Base-by-base conservation (phyloP, 2,329 filamentous ascomycete genomes). In the Botrytis fragariae region DNA sequence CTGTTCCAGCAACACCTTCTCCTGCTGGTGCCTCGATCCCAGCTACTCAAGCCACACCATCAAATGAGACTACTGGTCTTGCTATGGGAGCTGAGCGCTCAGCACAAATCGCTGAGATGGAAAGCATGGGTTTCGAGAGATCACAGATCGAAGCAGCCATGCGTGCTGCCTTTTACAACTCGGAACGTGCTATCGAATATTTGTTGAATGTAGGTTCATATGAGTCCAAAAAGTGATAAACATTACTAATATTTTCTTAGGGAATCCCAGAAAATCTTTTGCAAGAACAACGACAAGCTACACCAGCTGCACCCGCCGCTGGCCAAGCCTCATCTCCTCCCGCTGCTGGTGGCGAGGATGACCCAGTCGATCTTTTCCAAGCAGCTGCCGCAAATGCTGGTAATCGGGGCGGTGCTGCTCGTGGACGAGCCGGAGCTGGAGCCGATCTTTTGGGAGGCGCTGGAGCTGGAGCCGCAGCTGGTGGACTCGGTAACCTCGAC, bases 181-280 rank as follows among this genome's bases (percentile, higher is more conserved):
- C 95, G 22, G 95, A 98, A 83, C 94, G 96, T 79, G 96, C 96
- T 71, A 95, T 99, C 73, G 96, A 99, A 83, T 99, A 99, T 81
- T 89, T 99, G 20, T 83, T 99, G 81, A 97, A 85, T 78, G 94
- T 96, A 83, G 84, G 91, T 85, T 71, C 10, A 39, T 16, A 8
- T 42, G 12, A 5, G 35, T 14, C n/a, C 6, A 22, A 18, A 20
- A 57, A 32, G 37, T 25, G 14, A 45, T 61, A 16, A 44, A n/a
- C 22, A 48, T 45, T 45, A 68, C 75, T 79, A 69, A 79, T 35
- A 67, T 16, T 32, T 67, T 25, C 42, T 20, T 75, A 97, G 93
- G 96, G 96, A 70, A 98, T 99, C 75, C 96, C 96, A 69, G 95
- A 97, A 74, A 92, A 90, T 80, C 86, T 95, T 71, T 89, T 91